A percentile compares a stretch with the other conserved stretches of the same genome.
Conservation (phyloP, 1,284 basidiomycete species). For the Leccinum angustisporum region DNA sequence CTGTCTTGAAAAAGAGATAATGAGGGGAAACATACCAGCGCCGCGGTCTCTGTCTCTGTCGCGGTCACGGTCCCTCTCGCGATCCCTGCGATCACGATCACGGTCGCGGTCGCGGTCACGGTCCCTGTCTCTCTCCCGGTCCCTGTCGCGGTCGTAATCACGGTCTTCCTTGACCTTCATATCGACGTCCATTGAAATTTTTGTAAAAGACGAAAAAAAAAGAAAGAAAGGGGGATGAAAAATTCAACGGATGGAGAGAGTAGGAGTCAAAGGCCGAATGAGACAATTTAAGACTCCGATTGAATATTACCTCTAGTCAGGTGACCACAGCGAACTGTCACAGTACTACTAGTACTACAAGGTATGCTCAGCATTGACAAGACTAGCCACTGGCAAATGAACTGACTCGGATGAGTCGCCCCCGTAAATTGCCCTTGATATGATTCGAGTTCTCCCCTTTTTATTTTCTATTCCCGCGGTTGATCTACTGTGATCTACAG, state of each 20-base stretch:
- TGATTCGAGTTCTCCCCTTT: neutral
- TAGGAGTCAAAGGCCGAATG: constrained; percentile 14
- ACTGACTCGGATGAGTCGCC: neutral
- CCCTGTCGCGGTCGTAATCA: constrained; percentile 54
- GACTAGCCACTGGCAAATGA: neutral
- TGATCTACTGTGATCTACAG: constrained; percentile 3
- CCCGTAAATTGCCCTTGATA: neutral
- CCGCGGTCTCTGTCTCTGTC: constrained; percentile 50
- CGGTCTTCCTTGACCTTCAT: constrained; percentile 73
- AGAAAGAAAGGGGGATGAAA: neutral
- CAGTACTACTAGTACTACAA: too few relatives aligned
- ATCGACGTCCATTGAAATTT: constrained; percentile 65
- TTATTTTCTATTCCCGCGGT: neutral
- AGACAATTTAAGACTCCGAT: constrained; percentile 20
- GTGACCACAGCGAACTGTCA: constrained; percentile 7
- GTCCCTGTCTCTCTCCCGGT: constrained; percentile 49
- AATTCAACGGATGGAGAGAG: constrained; percentile 4
- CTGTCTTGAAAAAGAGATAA: constrained; percentile 1
- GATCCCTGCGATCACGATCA: constrained; percentile 42
- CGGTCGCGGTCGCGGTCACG: constrained; percentile 44
- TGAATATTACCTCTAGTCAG: constrained; percentile 15
- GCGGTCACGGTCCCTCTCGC: constrained; percentile 51
- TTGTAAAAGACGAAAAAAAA: neutral
- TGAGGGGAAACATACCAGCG: constrained; percentile 42
- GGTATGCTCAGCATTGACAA: too few relatives aligned